Base-by-base conservation (phyloP, 1,139 yeast species). In the Geotrichum aggregatum region DNA sequence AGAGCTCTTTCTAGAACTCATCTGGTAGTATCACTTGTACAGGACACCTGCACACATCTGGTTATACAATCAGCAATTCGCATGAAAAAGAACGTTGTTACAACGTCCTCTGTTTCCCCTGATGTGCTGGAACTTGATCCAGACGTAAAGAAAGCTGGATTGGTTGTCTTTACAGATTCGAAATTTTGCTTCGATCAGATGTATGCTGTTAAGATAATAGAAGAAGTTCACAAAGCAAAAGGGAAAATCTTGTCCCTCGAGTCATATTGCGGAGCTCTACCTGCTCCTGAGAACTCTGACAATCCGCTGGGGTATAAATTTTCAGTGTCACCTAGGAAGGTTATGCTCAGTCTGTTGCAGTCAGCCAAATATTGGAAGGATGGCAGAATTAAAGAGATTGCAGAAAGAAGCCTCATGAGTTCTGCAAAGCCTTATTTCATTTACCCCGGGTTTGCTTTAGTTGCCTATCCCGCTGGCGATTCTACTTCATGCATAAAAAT, bases 321-420 rank as follows among this genome's bases (percentile, higher is more conserved):
- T 75, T 91, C 98, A 43, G 92, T 98, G 98, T 88, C 97, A 43
- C 88, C 98, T 45, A 83, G 98, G 73, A 98, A 98, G 73, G 98
- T 92, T 44, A 76, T 92, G 67, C 80, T 92, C 65, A 98, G 98
- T 24, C 79, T 92, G 68, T 84, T 96, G 78, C 92, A 92, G 77
- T 77, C 86, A 57, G 98, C 98, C 60, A 83, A 80, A 66, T 91
- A 82, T 77, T 91, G 84, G 82, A 76, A 84, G 73, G 83, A 88
- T 66, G 98, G 97, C 64, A 71, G 87, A 68, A 72, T 88, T 63
- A 95, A 79, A 56, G 80, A 83, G 49, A 84, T 92, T 65, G 77
- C 80, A 56, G 88, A 96, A 50, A 95, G 87, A 70, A 96, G 87
- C 63, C 80, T 92, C 72, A 92, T 92, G 98, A 84, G 87, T 61